Conservation (phyloP, 139 green algal genomes). For the Zygnema circumcarinatum region DNA sequence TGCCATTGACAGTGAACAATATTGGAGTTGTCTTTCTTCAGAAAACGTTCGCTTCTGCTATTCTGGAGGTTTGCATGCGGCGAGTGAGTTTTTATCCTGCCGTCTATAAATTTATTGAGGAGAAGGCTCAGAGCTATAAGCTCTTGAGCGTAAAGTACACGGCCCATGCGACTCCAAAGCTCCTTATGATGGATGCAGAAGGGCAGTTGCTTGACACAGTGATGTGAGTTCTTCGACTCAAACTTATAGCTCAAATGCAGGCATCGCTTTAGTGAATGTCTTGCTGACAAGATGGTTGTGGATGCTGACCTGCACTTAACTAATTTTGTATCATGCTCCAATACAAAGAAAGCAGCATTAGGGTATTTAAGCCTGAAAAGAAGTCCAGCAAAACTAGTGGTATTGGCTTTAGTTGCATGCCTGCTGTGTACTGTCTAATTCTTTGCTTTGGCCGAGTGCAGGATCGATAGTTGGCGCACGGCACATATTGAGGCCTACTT, state of each 20-base stretch:
- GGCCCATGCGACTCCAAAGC: conserved; percentile 3
- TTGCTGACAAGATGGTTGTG: too few species aligned
- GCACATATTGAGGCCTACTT: neutral
- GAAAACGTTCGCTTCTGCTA: conserved; percentile 6
- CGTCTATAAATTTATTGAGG: conserved; percentile 1
- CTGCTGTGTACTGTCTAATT: too few species aligned
- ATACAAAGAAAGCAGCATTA: too few species aligned
- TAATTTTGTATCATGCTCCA: too few species aligned
- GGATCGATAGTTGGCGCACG: conserved; percentile 12
- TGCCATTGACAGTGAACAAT: too few species aligned
- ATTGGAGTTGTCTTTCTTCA: conserved; percentile 18
- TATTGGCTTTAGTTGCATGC: too few species aligned
- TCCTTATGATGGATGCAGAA: conserved; percentile 12
- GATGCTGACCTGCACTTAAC: too few species aligned
- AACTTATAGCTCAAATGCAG: too few species aligned
- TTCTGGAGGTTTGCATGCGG: conserved; percentile 29
- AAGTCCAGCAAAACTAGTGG: too few species aligned
- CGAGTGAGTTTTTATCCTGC: neutral
- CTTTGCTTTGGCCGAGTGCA: too few species aligned
- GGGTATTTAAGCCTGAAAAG: too few species aligned
- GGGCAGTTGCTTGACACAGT: conserved; percentile 19
- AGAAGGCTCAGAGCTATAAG: conserved; percentile 19
- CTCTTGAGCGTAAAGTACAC: conserved; percentile 19
- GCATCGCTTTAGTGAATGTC: too few species aligned
- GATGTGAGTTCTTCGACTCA: conserved; percentile 3